These are phyloP conservation scores for Protea cynaroides DNA, from an alignment of 164 flowering plant species.

Conservation along the genomic window DNA sequence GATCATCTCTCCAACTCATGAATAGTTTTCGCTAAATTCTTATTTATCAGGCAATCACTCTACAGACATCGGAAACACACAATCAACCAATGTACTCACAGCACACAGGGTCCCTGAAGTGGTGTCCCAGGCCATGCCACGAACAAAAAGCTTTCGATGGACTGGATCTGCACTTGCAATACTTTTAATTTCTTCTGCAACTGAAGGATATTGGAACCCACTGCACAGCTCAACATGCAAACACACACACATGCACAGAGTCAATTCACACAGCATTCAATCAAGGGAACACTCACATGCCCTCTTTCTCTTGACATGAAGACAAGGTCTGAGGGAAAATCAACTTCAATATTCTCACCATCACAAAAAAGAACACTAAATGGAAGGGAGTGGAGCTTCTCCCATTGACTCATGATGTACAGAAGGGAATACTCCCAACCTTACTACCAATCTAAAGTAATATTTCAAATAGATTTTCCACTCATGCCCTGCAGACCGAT, in stretches of 20 bases:
- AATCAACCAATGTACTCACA: conserved; percentile 63
- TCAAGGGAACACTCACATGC: conserved; percentile 15
- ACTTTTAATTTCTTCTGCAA: conserved; percentile 69
- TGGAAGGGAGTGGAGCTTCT: neutral
- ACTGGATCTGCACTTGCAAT: conserved; percentile 73
- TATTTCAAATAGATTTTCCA: too few species aligned
- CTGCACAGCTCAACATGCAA: conserved; percentile 60
- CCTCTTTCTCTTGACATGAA: conserved; percentile 6
- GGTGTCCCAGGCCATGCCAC: conserved; percentile 78
- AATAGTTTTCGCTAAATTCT: neutral
- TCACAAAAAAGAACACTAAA: conserved; percentile 1
- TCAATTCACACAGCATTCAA: conserved; percentile 57
- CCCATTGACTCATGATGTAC: too few species aligned
- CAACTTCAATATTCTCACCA: conserved; percentile 7
- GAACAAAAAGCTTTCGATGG: conserved; percentile 81
- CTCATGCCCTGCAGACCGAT: too few species aligned
- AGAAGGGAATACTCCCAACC: too few species aligned
- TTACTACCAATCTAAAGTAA: too few species aligned
- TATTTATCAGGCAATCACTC: conserved; percentile 9
- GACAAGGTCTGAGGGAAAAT: neutral
- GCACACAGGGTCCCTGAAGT: conserved; percentile 77
- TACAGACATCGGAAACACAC: conserved; percentile 25
- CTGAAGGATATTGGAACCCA: conserved; percentile 61
- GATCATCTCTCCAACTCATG: conserved; percentile 1
- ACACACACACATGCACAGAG: conserved; percentile 50